phyloP scores from a whole-genome alignment of 768 basidiomycete genomes.

The Lactifluus subvellereus region DNA sequence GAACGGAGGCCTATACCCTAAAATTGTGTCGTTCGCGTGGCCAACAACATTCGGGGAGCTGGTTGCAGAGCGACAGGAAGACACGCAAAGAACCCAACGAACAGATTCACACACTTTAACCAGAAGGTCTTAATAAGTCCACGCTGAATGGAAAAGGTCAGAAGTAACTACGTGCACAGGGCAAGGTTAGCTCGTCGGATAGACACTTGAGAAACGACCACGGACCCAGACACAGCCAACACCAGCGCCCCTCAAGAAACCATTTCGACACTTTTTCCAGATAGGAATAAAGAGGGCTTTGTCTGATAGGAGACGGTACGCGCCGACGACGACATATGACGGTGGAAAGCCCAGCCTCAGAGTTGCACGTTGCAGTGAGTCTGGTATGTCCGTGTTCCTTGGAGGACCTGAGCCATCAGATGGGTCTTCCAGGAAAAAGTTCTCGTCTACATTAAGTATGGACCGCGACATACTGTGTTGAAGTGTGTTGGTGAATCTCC shows the following conservation, averaged over 20 bases:
- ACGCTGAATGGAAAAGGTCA: conserved; percentile 69
- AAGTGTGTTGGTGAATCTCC: background rate
- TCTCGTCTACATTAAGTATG: background rate
- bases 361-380: conserved; percentile 45
- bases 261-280: conserved; percentile 84
- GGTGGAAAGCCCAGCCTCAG: conserved; percentile 71
- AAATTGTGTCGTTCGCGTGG: conserved; percentile 53
- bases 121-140: conserved; percentile 61
- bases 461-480: conserved; percentile 8
- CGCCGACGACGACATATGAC: conserved; percentile 78
- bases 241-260: conserved; percentile 56
- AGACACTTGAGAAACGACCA: conserved; percentile 2
- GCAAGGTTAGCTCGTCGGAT: background rate
- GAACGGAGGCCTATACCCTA: conserved; percentile 64
- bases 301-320: conserved; percentile 78
- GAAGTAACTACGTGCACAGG: conserved; percentile 41
- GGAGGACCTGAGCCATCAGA: conserved; percentile 13
- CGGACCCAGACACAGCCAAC: conserved; percentile 70
- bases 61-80: background rate
- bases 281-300: conserved; percentile 60
- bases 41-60: conserved; percentile 63
- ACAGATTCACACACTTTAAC: conserved; percentile 41
- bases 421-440: background rate
- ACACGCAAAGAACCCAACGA: background rate
- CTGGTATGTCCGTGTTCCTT: background rate